Base-by-base conservation (phyloP, 73 alveolate genomes). In the Durusdinium trenchii region DNA sequence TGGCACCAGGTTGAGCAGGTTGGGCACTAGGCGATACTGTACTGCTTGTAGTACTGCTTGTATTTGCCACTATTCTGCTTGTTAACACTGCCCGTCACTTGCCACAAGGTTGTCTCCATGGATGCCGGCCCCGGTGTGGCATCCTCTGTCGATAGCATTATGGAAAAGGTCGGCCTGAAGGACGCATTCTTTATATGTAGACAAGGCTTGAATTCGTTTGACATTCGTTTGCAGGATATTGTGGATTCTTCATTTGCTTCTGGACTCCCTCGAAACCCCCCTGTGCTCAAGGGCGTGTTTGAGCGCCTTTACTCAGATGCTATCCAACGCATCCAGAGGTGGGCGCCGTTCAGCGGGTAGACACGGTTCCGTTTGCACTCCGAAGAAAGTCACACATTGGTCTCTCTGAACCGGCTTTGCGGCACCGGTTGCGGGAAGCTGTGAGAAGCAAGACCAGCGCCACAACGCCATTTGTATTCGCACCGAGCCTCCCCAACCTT, bases 91-190 rank as follows among this genome's bases (percentile, higher is more conserved):
- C 81, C 9, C 9, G 81, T 6, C 71, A 0, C 51, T n/a, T n/a
- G n/a, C 40, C 69, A 1, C 10, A 26, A 91, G 98, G 98, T 91
- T 40, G 98, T 91, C 6, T 91, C 98, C 40, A 32, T 91, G 76
- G 98, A 91, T 71, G 98, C 98, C 26, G 98, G 98, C 30, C 98
- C 98, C 38, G 98, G 98, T 47, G 98, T 91, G 36, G 98, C 98
- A 32, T 54, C 87, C 57, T 47, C 98, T 1, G 98, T 91, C 43
- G 98, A 91, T 46, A 91, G 71, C 89, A 69, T 91, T 57, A 91
- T 91, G 98, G 98, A 91, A 78, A 67, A 69, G 82, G 98, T 91
- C 50, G 98, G 98, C 61, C 82, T 91, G 78, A 91, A 91, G 98
- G 98, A 62, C 42, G 14, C 47, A 48, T 52, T 4, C 52, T 23